Percentiles rank a stretch among this genome's conserved stretches.
These are phyloP conservation scores for Lactarius akahatsu DNA, from an alignment of 768 basidiomycete genomes.

Conservation along the genomic window DNA sequence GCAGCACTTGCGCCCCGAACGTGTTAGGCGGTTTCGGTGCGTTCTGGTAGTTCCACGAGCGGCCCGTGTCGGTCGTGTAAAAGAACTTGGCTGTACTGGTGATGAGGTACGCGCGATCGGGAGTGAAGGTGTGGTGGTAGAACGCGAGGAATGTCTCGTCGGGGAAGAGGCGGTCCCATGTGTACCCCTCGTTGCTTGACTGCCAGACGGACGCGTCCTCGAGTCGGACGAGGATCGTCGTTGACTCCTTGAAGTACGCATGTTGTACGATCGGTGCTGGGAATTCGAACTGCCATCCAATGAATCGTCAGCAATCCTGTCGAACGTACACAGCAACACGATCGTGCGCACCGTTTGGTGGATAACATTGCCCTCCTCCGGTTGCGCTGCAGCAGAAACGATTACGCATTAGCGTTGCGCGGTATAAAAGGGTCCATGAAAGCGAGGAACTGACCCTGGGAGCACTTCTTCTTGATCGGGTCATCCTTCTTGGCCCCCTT, in stretches of 20 bases:
- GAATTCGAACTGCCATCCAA: constrained; percentile 58
- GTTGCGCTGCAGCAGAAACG: constrained; percentile 55
- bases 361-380: constrained; percentile 71
- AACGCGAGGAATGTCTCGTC: constrained; percentile 73
- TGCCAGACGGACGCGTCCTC: constrained; percentile 84
- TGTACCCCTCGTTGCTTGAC: constrained; percentile 92
- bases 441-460: constrained; percentile 50
- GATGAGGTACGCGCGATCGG: constrained; percentile 88
- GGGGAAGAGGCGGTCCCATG: constrained; percentile 70
- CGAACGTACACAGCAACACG: background rate
- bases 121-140: constrained; percentile 77
- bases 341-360: constrained; percentile 65
- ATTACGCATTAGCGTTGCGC: constrained; percentile 3
- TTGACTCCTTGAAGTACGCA: constrained; percentile 81
- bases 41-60: constrained; percentile 55
- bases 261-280: constrained; percentile 64
- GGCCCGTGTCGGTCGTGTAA: constrained; percentile 83
- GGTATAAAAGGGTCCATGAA: background rate
- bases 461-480: constrained; percentile 70
- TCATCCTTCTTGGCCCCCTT: constrained; percentile 67
- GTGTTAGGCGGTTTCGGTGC: constrained; percentile 77
- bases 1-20: constrained; percentile 72
- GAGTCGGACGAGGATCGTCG: constrained; percentile 82
- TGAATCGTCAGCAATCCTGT: background rate
- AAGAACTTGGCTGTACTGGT: constrained; percentile 62